Evolutionary conservation across 257 asterid genomes (phyloP).

Genomic region (Nicotiana benthamiana): DNA sequence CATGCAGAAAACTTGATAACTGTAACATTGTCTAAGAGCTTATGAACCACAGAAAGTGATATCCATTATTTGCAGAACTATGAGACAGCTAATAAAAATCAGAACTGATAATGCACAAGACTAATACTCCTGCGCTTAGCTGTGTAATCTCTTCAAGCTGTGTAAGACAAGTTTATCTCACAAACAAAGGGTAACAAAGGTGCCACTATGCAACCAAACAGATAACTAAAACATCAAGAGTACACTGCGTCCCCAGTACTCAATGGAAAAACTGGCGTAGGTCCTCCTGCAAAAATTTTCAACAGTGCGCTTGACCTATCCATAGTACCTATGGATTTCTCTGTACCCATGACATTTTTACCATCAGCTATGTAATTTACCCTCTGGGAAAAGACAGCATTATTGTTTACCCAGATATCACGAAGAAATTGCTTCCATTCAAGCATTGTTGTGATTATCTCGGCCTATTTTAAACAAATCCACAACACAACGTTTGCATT

Average conservation of each 20-base stretch:
- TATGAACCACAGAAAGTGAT: not conserved
- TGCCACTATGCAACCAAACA: not conserved
- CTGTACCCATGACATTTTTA: not conserved
- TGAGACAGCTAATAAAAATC: not conserved
- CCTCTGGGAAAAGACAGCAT: not conserved
- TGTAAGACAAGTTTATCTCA: not conserved
- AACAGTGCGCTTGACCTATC: not conserved
- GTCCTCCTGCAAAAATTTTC: not conserved
- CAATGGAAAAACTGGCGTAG: not conserved
- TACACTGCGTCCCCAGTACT: not conserved
- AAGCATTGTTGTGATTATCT: not conserved
- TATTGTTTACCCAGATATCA: not conserved
- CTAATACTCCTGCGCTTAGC: not conserved
- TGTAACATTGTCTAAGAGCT: not conserved
- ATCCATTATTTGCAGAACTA: not conserved
- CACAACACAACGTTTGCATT: not conserved
- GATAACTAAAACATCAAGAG: not conserved
- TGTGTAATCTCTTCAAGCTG: not conserved
- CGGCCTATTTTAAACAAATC: not conserved
- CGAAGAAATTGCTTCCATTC: not conserved
- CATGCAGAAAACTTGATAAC: not conserved
- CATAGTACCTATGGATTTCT: not conserved
- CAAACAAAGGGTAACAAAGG: not conserved
- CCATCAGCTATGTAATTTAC: not conserved
- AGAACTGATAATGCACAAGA: not conserved